Evolutionary conservation across 306 rosid species (phyloP).

Genomic region (Luffa aegyptiaca): DNA sequence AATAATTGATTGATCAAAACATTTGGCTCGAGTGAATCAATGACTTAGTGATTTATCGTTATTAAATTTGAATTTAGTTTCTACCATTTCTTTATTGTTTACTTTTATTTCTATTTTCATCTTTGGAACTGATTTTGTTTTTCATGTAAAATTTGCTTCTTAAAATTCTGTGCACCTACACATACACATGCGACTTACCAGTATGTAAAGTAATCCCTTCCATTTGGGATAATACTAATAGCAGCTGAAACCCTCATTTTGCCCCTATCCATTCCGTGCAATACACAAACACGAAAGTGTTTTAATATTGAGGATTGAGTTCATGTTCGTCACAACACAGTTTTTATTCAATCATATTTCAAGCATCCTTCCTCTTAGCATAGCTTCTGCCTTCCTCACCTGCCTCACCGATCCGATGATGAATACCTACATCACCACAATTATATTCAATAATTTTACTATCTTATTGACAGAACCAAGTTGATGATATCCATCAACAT

Average conservation of each 20-base stretch:
- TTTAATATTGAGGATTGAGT: conserved; percentile 2
- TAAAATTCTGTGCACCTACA: neutral
- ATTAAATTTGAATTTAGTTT: neutral
- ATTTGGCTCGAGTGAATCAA: neutral
- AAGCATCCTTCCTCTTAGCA: conserved; percentile 78
- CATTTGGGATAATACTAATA: neutral
- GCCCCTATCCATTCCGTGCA: neutral
- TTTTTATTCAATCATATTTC: conserved; percentile 30
- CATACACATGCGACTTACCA: neutral
- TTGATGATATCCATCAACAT: neutral
- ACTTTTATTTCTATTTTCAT: neutral
- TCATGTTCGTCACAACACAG: conserved; percentile 5
- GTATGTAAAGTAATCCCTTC: conserved; percentile 8
- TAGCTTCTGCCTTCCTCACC: conserved; percentile 96
- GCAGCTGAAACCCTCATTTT: neutral
- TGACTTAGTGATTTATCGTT: neutral
- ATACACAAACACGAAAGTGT: neutral
- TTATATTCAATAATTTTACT: neutral
- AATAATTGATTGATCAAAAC: neutral
- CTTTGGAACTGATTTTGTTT: neutral
- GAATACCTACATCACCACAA: conserved; percentile 45
- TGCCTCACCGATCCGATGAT: conserved; percentile 75
- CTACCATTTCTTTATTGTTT: neutral
- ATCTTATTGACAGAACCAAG: neutral
- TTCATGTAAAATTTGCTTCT: neutral